Evolutionary conservation across 495 filamentous ascomycete species (phyloP).

Genomic region (Aspergillus nidulans): DNA sequence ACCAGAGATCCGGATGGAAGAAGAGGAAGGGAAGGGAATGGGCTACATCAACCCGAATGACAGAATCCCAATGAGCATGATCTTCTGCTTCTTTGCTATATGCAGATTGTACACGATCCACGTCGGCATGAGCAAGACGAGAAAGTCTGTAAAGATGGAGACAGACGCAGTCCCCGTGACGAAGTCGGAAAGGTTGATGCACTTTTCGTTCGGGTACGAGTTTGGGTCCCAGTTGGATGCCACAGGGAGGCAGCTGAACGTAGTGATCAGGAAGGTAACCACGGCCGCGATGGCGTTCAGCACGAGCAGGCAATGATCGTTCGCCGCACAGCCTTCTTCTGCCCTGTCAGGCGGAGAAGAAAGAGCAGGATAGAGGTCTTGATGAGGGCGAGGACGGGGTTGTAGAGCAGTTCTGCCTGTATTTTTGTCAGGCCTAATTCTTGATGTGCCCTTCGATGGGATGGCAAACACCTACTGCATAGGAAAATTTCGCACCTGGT

Average conservation of each 20-base stretch:
- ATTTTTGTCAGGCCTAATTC: too few relatives aligned
- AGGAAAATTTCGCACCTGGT: conserved; percentile 11
- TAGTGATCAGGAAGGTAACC: conserved; percentile 47
- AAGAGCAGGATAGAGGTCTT: conserved; percentile 50
- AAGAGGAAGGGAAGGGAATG: too few relatives aligned
- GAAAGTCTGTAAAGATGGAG: conserved; percentile 37
- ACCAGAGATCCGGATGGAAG: conserved; percentile 16
- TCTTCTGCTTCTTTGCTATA: conserved; percentile 33
- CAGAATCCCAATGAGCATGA: conserved; percentile 37
- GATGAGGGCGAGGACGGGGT: conserved; percentile 54
- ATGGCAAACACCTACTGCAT: conserved; percentile 14
- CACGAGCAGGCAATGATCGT: conserved; percentile 38
- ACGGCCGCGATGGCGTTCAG: conserved; percentile 44
- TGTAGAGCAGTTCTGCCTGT: conserved; percentile 53
- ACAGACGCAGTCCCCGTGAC: conserved; percentile 31
- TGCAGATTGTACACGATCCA: conserved; percentile 42
- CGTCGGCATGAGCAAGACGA: conserved; percentile 38
- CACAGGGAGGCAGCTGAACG: conserved; percentile 49
- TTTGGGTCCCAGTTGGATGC: conserved; percentile 28
- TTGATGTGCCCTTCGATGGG: too few relatives aligned
- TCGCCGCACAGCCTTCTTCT: conserved; percentile 26
- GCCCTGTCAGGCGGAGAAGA: conserved; percentile 37
- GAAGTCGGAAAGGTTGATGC: conserved; percentile 17
- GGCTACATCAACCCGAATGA: conserved; percentile 30
- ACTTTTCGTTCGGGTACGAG: conserved; percentile 13